Evolutionary conservation across 1,139 yeast species (phyloP).

Genomic region (Casaregolazyma lundiana): DNA sequence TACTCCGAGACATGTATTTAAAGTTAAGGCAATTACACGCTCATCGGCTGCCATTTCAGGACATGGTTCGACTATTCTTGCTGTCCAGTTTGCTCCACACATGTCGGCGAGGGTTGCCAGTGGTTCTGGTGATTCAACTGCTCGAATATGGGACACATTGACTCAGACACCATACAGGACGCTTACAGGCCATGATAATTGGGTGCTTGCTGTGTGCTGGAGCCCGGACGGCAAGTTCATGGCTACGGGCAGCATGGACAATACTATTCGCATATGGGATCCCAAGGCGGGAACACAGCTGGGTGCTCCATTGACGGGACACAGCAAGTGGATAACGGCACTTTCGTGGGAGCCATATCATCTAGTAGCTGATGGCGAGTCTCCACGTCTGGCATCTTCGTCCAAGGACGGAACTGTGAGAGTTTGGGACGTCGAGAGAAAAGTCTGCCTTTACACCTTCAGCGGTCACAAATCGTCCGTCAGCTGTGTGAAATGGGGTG

Average conservation of each 20-base stretch:
- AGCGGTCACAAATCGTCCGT: constrained; percentile 88
- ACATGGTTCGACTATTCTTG: constrained; percentile 88
- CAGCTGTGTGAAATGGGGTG: constrained; percentile 96
- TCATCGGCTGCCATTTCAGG: constrained; percentile 92
- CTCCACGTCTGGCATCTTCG: constrained; percentile 76
- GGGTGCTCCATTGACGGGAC: constrained; percentile 77
- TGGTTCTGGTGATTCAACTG: constrained; percentile 98
- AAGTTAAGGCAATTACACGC: constrained; percentile 86
- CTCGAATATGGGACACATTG: constrained; percentile 95
- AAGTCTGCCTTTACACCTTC: constrained; percentile 65
- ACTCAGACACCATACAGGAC: constrained; percentile 88
- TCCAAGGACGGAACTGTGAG: constrained; percentile 90
- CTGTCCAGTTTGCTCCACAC: constrained; percentile 91
- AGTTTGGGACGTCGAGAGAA: constrained; percentile 82
- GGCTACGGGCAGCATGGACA: constrained; percentile 97
- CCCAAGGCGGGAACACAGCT: constrained; percentile 65
- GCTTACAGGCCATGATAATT: constrained; percentile 78
- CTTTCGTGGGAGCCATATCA: constrained; percentile 95
- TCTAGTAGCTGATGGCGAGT: constrained; percentile 56
- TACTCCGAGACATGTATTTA: constrained; percentile 93
- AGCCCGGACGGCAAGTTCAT: constrained; percentile 87
- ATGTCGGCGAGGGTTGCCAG: constrained; percentile 84
- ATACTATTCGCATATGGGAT: constrained; percentile 84
- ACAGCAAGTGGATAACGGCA: constrained; percentile 83
- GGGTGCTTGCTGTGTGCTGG: constrained; percentile 94